Evolutionary conservation across 1,139 yeast genomes (phyloP).

Genomic region (Yamadazyma epiphylla): DNA sequence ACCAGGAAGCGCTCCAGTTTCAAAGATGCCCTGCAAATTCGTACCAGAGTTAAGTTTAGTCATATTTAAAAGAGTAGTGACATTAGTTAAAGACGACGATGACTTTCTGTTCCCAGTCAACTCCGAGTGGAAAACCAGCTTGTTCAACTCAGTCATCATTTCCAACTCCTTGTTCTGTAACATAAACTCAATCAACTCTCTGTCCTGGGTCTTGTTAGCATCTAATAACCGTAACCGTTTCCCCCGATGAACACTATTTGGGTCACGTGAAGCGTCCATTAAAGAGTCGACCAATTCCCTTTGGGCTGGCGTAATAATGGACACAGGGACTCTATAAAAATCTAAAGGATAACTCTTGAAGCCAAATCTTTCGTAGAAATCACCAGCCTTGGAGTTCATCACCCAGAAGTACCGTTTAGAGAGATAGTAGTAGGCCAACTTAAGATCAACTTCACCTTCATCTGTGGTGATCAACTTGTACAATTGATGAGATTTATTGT

Average conservation of each 20-base stretch:
- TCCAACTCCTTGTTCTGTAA: conserved; percentile 36
- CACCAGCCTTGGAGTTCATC: conserved; percentile 34
- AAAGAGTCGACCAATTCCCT: conserved; percentile 19
- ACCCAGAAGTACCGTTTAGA: conserved; percentile 37
- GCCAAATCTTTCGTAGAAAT: conserved; percentile 34
- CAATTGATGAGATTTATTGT: conserved; percentile 24
- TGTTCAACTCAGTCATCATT: conserved; percentile 35
- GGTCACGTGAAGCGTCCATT: conserved; percentile 11
- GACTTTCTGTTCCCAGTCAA: conserved; percentile 31
- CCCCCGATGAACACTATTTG: conserved; percentile 14
- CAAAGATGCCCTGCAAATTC: conserved; percentile 12
- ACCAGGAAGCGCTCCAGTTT: conserved; percentile 9
- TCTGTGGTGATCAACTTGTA: conserved; percentile 26
- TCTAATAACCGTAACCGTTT: conserved; percentile 28
- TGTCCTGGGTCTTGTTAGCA: conserved; percentile 23
- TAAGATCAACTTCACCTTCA: conserved; percentile 26
- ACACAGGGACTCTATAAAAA: conserved; percentile 29
- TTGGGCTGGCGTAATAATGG: conserved; percentile 17
- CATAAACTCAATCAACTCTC: conserved; percentile 27
- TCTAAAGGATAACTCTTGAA: conserved; percentile 37
- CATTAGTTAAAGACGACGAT: conserved; percentile 33
- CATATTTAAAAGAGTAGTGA: conserved; percentile 22
- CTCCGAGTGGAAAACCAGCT: conserved; percentile 32
- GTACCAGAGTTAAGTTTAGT: conserved; percentile 20
- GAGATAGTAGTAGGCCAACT: conserved; percentile 33